Percentiles rank a stretch among this genome's conserved stretches.
Conservation (phyloP, 371 early-diverging fungal genomes). For the Actinomortierella wolfii region DNA sequence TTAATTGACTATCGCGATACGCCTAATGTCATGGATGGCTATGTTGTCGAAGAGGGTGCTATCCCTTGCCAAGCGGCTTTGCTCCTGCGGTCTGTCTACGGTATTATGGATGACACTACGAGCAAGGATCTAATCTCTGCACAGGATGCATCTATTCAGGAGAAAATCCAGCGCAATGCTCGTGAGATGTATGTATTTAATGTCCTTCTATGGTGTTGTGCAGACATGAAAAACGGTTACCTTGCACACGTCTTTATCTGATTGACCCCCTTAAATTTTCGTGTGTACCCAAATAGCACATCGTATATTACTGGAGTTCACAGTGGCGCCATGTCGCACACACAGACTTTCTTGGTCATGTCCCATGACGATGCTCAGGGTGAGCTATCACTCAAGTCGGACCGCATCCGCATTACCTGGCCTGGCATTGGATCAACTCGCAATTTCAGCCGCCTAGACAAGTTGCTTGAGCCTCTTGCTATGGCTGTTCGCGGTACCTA, state of each 20-base stretch:
- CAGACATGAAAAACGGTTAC: too few relatives aligned
- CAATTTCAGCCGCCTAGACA: conserved; percentile 31
- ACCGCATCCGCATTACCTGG: conserved; percentile 44
- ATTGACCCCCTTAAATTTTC: too few relatives aligned
- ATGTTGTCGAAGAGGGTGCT: conserved; percentile 51
- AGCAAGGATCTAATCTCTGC: conserved; percentile 30
- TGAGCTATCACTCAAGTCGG: conserved; percentile 32
- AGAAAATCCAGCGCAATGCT: conserved; percentile 24
- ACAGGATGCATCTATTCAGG: conserved; percentile 13
- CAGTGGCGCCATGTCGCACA: conserved; percentile 45
- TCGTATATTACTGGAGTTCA: conserved; percentile 40
- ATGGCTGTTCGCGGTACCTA: conserved; percentile 35
- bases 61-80: conserved; percentile 36
- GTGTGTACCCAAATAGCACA: not conserved
- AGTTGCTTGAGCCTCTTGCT: conserved; percentile 25
- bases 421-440: conserved; percentile 40
- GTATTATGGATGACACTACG: conserved; percentile 24
- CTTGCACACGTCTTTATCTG: too few relatives aligned
- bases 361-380: conserved; percentile 49
- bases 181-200: conserved; percentile 18
- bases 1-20: conserved; percentile 47
- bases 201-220: too few relatives aligned
- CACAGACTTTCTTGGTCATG: conserved; percentile 50
- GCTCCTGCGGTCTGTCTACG: conserved; percentile 22
- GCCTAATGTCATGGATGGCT: conserved; percentile 47